Conservation (phyloP, 2,329 filamentous ascomycete genomes). For the Neopestalotiopsis clavispora region DNA sequence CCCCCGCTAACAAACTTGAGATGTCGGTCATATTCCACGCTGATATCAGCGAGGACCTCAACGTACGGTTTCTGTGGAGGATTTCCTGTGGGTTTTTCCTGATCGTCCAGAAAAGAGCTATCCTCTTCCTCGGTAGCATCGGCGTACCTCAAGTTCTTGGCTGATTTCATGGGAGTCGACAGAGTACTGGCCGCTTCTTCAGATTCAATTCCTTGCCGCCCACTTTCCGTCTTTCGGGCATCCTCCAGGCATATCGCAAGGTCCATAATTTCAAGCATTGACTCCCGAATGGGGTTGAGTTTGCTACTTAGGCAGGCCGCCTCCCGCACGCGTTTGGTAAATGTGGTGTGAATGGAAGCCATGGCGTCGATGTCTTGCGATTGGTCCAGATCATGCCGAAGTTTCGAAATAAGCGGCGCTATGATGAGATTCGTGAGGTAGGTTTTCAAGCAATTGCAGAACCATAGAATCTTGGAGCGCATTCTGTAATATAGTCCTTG, state of each 20-base stretch:
- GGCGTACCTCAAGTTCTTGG: constrained; percentile 28
- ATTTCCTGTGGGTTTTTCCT: constrained; percentile 36
- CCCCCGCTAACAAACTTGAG: constrained; percentile 75
- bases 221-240: constrained; percentile 48
- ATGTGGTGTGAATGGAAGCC: constrained; percentile 71
- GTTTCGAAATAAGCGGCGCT: constrained; percentile 58
- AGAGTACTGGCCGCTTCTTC: constrained; percentile 44
- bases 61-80: constrained; percentile 50
- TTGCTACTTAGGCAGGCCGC: constrained; percentile 73
- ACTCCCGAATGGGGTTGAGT: constrained; percentile 72
- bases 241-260: constrained; percentile 73
- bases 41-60: constrained; percentile 60
- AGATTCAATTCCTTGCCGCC: constrained; percentile 41
- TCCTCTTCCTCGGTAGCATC: constrained; percentile 36
- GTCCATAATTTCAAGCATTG: constrained; percentile 78
- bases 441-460: constrained; percentile 73
- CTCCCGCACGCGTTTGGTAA: constrained; percentile 65
- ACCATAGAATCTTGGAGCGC: constrained; percentile 76
- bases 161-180: constrained; percentile 31
- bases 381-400: constrained; percentile 61
- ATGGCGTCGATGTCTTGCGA: constrained; percentile 82
- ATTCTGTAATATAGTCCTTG: constrained; percentile 61
- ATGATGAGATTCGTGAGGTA: constrained; percentile 80
- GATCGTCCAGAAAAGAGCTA: constrained; percentile 35
- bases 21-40: constrained; percentile 66